Evolutionary conservation across 768 basidiomycete genomes (phyloP), one percentile per base, ranked within the genome.

Genomic region (Asterophora lycoperdoides): DNA sequence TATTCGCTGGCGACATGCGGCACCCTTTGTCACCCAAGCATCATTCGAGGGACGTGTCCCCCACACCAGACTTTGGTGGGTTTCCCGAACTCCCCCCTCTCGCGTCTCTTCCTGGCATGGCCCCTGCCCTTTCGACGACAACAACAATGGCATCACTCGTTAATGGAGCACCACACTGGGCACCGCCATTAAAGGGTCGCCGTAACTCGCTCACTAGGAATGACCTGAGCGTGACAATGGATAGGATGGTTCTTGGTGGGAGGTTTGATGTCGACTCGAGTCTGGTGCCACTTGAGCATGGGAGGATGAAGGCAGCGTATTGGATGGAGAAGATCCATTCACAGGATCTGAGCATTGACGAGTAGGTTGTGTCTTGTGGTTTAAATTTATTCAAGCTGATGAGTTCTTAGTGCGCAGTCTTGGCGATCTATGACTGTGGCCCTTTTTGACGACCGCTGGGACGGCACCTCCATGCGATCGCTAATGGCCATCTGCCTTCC

Each of bases 261-360:
- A 68, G 69, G 28, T 57, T 68, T 2, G 82, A 79, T 2, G 54
- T 62, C 6, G 80, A 81, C 15, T 48, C 60, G 1, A 54, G 65
- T 11, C 49, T 71, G 1, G 59, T 68, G 9, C 69, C 76, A 0
- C 69, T 73, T 15, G 81, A 84, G 49, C 75, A 84, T 58, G 80
- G 78, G 5, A 73, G 81, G 51, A 84, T 88, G 80, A 80, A 79
- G 44, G 77, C 85, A 1, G 72, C 81, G 0, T 86, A 80, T 59
- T 91, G 89, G 88, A 78, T 84, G 65, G 80, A 89, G 55, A 73
- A 67, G 43, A 54, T 91, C 13, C 64, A 72, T 45, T 70, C 75
- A 11, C 73, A 76, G 45, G 68, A 76, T n/a, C 68, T 81, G 14
- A 55, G 71, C 0, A 61, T 66, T 40, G 59, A 59, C 37, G 76